A percentile compares a stretch with the other conserved stretches of the same genome.
These are phyloP conservation scores for Colletotrichum tanaceti DNA, from an alignment of 2,329 filamentous ascomycete species.

Conservation along the genomic window DNA sequence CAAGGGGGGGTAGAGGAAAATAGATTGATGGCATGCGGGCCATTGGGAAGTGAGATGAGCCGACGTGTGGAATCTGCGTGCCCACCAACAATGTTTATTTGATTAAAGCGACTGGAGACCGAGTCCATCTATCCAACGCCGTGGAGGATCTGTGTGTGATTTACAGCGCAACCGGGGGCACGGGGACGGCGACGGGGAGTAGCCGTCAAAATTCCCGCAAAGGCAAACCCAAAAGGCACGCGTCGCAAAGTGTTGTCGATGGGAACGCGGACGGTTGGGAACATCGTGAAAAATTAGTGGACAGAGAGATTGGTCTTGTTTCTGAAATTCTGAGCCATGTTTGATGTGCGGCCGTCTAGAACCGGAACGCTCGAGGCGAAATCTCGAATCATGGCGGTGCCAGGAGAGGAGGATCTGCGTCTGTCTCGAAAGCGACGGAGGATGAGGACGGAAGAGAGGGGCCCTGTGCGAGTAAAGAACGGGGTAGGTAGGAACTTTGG, in stretches of 20 bases:
- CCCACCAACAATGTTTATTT: slow-evolving; percentile 13
- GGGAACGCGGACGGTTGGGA: not conserved
- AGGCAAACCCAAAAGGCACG: not conserved
- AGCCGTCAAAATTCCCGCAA: too few relatives aligned
- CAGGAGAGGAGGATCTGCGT: slow-evolving; percentile 29
- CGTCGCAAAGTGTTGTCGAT: not conserved
- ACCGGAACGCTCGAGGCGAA: slow-evolving; percentile 21
- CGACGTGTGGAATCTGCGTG: slow-evolving; percentile 5
- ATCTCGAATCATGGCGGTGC: slow-evolving; percentile 36
- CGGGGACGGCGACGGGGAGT: too few relatives aligned
- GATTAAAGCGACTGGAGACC: slow-evolving; percentile 9
- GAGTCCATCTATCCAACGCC: not conserved
- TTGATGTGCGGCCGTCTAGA: slow-evolving; percentile 38
- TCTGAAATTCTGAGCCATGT: slow-evolving; percentile 25
- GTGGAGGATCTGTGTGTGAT: not conserved
- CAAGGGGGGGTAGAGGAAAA: not conserved
- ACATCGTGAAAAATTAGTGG: slow-evolving; percentile 15
- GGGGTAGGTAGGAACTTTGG: slow-evolving; percentile 2
- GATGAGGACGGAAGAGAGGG: slow-evolving; percentile 3
- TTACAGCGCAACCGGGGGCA: slow-evolving; percentile 6
- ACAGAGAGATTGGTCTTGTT: slow-evolving; percentile 16
- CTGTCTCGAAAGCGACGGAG: slow-evolving; percentile 19
- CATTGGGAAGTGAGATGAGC: slow-evolving; percentile 9
- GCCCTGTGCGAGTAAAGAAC: slow-evolving; percentile 16
- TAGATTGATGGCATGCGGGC: slow-evolving; percentile 7